These are phyloP conservation scores for Chloranthus sessilifolius DNA, from an alignment of 164 flowering plant genomes.

Conservation along the genomic window DNA sequence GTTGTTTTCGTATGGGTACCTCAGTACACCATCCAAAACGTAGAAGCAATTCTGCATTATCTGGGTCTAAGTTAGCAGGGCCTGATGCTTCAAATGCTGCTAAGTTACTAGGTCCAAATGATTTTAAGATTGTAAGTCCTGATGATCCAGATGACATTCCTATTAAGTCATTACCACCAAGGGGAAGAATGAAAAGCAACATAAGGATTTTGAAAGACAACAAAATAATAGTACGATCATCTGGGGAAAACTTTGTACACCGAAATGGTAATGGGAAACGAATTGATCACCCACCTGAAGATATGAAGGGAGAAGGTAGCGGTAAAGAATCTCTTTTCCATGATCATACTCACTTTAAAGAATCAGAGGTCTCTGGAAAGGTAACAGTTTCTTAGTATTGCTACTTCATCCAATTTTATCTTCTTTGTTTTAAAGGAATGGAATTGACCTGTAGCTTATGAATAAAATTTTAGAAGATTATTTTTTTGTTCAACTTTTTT, in stretches of 20 bases:
- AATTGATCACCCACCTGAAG: constrained; percentile 24
- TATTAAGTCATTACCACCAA: constrained; percentile 51
- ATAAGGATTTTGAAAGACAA: constrained; percentile 40
- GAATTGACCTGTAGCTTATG: no score
- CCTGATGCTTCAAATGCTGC: constrained; percentile 29
- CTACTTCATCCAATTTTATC: no score
- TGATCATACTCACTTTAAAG: constrained; percentile 7
- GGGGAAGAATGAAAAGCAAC: constrained; percentile 50
- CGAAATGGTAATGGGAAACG: constrained; percentile 27
- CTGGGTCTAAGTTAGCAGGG: constrained; percentile 21
- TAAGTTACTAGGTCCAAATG: constrained; percentile 24
- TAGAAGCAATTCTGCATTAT: constrained; percentile 25
- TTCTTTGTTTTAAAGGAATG: no score
- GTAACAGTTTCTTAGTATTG: constrained; percentile 21
- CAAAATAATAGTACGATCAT: constrained; percentile 21
- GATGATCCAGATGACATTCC: constrained; percentile 39
- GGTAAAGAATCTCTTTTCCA: constrained; percentile 15
- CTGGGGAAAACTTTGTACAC: constrained; percentile 23
- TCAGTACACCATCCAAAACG: constrained; percentile 29
- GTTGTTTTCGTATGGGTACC: constrained; percentile 44
- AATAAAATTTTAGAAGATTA: no score
- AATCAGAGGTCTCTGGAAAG: constrained; percentile 26
- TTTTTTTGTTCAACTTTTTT: no score
- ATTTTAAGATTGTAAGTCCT: constrained; percentile 24
- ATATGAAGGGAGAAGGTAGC: constrained; percentile 11